Base-by-base conservation (phyloP, 2,329 filamentous ascomycete genomes). In the Penicillium sp. region DNA sequence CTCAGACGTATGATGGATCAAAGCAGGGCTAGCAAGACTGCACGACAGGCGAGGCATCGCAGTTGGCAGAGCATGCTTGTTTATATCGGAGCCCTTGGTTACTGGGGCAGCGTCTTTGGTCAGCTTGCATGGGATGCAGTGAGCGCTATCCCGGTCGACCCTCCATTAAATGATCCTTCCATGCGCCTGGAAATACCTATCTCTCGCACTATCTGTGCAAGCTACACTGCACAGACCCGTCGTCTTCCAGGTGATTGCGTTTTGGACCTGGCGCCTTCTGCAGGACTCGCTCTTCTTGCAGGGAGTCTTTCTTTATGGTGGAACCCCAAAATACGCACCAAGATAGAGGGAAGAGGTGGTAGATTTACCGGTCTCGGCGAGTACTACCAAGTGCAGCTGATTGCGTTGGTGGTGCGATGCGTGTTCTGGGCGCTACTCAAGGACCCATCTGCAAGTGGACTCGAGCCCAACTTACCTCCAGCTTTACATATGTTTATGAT, bases 1-100 rank as follows among this genome's bases (percentile, higher is more conserved):
- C 65, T 94, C 20, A 76, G 84, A 35, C 78, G 84, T 46, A 81
- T 87, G 72, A 80, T 94, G 69, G 81, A 87, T 31, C 79, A 78
- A 51, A 83, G 65, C 35, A 63, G 68, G 39, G 62, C 60, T 23
- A 60, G 59, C 23, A 62, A 64, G 27, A 51, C 43, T 23, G 56
- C 54, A 17, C 54, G 63, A 38, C 58, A 58, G 25, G 56, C 58
- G 11, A 57, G 61, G 25, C 58, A 56, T 27, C 61, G 62, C 49
- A 68, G 63, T 41, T 73, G 70, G 70, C 68, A 66, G 45, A 69
- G 65, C 45, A 45, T 72, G 17, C 45, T 72, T 21, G 62, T 72
- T 20, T 62, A 59, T 37, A 49, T 61, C 5, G 72, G 71, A n/a
- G 66, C 67, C n/a, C 18, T 70, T 9, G 57, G 57, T 18, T 70